Evolutionary conservation across 495 filamentous ascomycete species (phyloP).

Genomic region (Tuber calosporum): DNA sequence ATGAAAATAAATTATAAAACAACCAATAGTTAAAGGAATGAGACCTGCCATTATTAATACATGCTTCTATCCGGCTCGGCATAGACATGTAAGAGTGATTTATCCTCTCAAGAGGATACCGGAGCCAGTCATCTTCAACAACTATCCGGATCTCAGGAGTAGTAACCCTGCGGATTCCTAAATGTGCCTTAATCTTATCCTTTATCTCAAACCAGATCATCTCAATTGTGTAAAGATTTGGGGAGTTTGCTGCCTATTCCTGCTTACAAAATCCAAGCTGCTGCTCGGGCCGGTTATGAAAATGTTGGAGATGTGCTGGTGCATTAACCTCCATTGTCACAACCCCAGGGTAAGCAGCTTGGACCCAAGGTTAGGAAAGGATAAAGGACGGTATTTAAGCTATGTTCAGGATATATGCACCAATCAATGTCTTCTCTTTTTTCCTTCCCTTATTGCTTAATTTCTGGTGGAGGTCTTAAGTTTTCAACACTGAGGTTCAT

Average conservation of each 20-base stretch:
- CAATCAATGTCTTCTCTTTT: slow-evolving; percentile 4
- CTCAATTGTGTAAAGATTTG: too few species aligned
- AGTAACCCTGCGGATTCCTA: too few species aligned
- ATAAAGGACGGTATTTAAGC: slow-evolving; percentile 2
- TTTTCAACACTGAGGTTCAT: not conserved
- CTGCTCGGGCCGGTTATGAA: too few species aligned
- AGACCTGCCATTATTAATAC: not conserved
- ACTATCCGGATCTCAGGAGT: too few species aligned
- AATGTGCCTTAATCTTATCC: too few species aligned
- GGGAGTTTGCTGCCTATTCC: too few species aligned
- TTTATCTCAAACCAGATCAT: too few species aligned
- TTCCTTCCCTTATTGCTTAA: not conserved
- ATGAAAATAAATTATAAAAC: not conserved
- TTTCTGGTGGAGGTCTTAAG: not conserved
- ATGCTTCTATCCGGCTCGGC: not conserved
- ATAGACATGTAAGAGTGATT: not conserved
- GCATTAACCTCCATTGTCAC: slow-evolving; percentile 9
- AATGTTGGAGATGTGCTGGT: too few species aligned
- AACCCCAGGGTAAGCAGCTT: not conserved
- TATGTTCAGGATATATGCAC: slow-evolving; percentile 12
- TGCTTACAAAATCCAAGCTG: too few species aligned
- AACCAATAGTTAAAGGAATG: not conserved
- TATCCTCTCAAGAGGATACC: too few species aligned
- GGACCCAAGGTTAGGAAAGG: not conserved
- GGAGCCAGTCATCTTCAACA: too few species aligned